Evolutionary conservation across 192 early-diverging fungal genomes (phyloP).

Genomic region (Coemansia sp.): DNA sequence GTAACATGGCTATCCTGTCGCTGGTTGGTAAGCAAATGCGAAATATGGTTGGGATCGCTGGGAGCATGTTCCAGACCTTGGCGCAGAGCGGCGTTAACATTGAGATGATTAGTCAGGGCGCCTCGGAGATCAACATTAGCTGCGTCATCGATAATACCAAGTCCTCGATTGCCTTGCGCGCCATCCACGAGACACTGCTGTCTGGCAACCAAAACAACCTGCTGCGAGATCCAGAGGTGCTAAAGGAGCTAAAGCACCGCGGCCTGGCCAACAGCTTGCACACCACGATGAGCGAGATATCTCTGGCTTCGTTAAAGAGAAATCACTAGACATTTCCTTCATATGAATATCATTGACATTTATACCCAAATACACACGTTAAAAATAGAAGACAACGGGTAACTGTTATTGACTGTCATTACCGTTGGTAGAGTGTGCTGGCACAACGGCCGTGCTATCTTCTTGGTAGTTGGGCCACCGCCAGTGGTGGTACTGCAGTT

Average conservation of each 20-base stretch:
- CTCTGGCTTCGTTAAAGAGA: constrained; percentile 26
- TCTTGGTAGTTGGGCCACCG: constrained; percentile 40
- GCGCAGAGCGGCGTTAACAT: constrained; percentile 91
- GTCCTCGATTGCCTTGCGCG: constrained; percentile 75
- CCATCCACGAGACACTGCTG: constrained; percentile 85
- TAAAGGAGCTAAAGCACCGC: constrained; percentile 44
- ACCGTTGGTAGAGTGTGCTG: not conserved
- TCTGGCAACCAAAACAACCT: constrained; percentile 47
- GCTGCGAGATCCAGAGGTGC: constrained; percentile 45
- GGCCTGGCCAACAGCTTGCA: constrained; percentile 35
- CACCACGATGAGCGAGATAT: constrained; percentile 51
- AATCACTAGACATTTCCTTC: not conserved
- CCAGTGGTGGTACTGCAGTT: constrained; percentile 39
- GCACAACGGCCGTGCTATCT: not conserved
- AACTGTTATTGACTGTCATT: not conserved
- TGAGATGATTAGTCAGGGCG: constrained; percentile 99
- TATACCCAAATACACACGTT: not conserved
- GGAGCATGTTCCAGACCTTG: constrained; percentile 91
- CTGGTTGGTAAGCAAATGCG: constrained; percentile 97
- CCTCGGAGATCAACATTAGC: constrained; percentile 98
- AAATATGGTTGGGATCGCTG: constrained; percentile 95
- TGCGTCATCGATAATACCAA: constrained; percentile 87
- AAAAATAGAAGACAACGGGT: not conserved
- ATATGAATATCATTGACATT: not conserved
- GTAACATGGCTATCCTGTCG: constrained; percentile 93